Evolutionary conservation across 805 yeast species (phyloP), one percentile per base, ranked within the genome.

Genomic region (Lipomyces lipofer): DNA sequence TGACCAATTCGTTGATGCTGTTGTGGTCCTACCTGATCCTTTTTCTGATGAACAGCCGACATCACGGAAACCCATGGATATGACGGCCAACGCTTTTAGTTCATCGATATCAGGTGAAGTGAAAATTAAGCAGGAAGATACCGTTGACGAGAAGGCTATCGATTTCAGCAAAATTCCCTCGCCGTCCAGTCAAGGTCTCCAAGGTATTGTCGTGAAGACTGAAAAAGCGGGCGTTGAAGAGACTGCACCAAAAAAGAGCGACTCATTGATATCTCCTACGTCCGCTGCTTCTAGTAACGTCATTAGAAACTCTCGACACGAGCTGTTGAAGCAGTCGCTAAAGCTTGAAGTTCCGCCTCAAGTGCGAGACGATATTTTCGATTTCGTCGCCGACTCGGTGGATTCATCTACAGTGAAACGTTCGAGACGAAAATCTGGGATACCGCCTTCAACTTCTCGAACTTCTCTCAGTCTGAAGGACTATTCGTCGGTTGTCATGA

Each of bases 1-100:
- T 0, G 84, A 73, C 28, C 75, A 76, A 58, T 71, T 83, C 42
- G 81, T 80, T 2, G 87, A 82, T 67, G 90, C 90, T 1, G 81
- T 84, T 0, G 38, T 43, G 7, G 48, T 45, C 10, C 19, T 46
- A 73, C 69, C 48, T 6, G 54, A 49, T 27, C 36, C n/a, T n/a
- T n/a, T n/a, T n/a, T n/a, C n/a, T n/a, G 8, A 15, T 6, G n/a
- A 7, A 15, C 47, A 6, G 22, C 12, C 7, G 43, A 38, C n/a
- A n/a, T 38, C 17, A 15, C 9, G 33, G 12, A 29, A 13, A 29
- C 9, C 9, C 13, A 38, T 38, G 10, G 40, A 19, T 9, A 21
- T 12, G 6, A 7, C 1, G 19, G 40, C 8, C 25, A 17, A 3
- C 25, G 22, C 9, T 10, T 36, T 19, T 13, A 25, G 22, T 19